These are phyloP conservation scores for Kregervanrija delftensis DNA, from an alignment of 805 yeast genomes.

Conservation along the genomic window DNA sequence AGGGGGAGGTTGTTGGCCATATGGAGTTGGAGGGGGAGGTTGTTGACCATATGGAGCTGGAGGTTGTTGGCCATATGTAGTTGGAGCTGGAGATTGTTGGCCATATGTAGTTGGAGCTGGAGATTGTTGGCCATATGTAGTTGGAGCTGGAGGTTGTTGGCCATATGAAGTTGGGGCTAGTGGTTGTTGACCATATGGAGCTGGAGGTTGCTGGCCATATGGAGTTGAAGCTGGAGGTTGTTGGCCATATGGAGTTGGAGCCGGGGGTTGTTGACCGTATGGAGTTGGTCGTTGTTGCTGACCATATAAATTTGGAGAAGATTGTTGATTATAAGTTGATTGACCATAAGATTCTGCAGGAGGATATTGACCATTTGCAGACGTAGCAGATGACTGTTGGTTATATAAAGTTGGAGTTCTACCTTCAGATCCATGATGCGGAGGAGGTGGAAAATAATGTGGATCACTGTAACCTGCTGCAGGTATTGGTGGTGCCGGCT, in stretches of 20 bases:
- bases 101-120: neutral
- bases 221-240: constrained; percentile 15
- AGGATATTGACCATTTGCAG: constrained; percentile 1
- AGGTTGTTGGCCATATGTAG: constrained; percentile 4
- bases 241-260: constrained; percentile 2
- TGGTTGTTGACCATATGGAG: constrained; percentile 8
- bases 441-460: constrained; percentile 14
- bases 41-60: neutral
- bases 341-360: neutral
- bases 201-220: constrained; percentile 14
- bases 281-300: neutral
- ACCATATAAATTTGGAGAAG: constrained; percentile 4
- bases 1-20: constrained; percentile 8
- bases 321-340: too few species aligned
- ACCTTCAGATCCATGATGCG: constrained; percentile 9
- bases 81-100: constrained; percentile 6
- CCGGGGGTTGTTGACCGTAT: constrained; percentile 1
- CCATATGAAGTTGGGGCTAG: neutral
- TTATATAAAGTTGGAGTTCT: constrained; percentile 1
- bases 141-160: neutral
- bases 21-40: constrained; percentile 5
- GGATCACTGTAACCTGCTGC: constrained; percentile 19
- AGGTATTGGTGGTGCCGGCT: constrained; percentile 8
- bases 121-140: constrained; percentile 1
- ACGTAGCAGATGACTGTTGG: neutral